Percentiles rank a stretch among this genome's conserved stretches.
phyloP scores from a whole-genome alignment of 2,329 filamentous ascomycete species.

The Cytospora chrysosperma region DNA sequence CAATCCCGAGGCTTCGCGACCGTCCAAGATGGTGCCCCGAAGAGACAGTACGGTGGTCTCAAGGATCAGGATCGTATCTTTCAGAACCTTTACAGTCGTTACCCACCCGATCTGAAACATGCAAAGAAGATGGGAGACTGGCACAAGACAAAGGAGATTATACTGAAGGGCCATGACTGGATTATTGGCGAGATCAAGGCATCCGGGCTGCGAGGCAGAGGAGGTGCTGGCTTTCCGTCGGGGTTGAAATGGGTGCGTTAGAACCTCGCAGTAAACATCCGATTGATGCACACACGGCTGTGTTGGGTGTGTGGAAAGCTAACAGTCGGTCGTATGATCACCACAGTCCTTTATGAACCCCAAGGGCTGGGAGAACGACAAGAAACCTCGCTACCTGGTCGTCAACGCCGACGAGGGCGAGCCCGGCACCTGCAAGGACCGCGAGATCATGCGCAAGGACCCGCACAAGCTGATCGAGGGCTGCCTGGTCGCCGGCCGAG shows the following conservation, averaged over 20 bases:
- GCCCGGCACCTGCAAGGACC: conserved; percentile 98
- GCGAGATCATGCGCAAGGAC: conserved; percentile 99
- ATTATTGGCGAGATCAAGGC: conserved; percentile 98
- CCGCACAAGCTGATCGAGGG: conserved; percentile 98
- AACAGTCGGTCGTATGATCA: conserved; percentile 27
- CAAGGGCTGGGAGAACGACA: conserved; percentile 99
- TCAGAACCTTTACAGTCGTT: conserved; percentile 95
- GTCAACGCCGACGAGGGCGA: conserved; percentile 99
- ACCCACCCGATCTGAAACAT: conserved; percentile 85
- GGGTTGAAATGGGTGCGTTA: conserved; percentile 93
- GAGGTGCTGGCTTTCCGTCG: conserved; percentile 96
- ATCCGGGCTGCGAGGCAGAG: conserved; percentile 90
- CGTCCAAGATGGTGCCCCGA: conserved; percentile 70
- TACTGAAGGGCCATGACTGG: conserved; percentile 97
- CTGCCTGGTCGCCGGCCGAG: conserved; percentile 90
- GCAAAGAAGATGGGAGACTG: conserved; percentile 98
- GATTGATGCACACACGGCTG: too few species aligned
- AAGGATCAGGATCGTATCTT: conserved; percentile 98
- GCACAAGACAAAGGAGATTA: conserved; percentile 99
- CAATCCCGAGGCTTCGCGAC: conserved; percentile 70
- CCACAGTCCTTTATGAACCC: conserved; percentile 97
- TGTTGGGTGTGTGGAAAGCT: too few species aligned
- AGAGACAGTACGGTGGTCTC: conserved; percentile 78
- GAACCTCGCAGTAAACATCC: too few species aligned
- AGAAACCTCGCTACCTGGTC: conserved; percentile 90